Evolutionary conservation across 768 basidiomycete genomes (phyloP), one percentile per base, ranked within the genome.

Genomic region (Termitomyces sp.): DNA sequence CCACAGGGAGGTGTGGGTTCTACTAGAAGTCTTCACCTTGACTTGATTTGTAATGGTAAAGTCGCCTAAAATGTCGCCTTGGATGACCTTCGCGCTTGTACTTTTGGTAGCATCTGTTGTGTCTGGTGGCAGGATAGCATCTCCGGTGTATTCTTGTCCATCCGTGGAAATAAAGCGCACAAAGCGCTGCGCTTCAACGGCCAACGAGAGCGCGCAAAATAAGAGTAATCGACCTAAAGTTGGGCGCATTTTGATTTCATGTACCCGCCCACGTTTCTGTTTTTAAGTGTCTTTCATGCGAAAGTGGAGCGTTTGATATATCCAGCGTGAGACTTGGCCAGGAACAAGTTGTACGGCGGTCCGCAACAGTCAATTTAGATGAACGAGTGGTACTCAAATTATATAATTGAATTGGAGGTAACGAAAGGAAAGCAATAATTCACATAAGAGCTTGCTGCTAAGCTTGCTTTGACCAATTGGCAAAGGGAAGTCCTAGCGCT

Each of bases 131-230:
- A 69, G 60, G 51, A 70, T 70, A 22, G 66, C 69, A 49, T 70
- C 69, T 3, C 69, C 69, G 15, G 64, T 66, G 51, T 70, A 70
- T 58, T 68, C 68, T n/a, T 61, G 56, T 34, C 66, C 68, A 51
- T 70, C 69, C 1, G 63, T 68, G 8, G 69, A 67, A 33, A 67
- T 61, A 57, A 70, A 70, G 41, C 69, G 69, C 41, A 70, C 69
- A 57, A 70, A 62, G 20, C 69, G 68, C 51, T 67, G 56, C 15
- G 65, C 66, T 52, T 66, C 54, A n/a, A 54, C 65, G 24, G 54
- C 61, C 47, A 66, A 50, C 31, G 39, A 58, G 16, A 63, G 50
- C 24, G 58, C 46, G 27, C 37, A 65, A 13, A 60, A 24, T 20
- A 64, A 42, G 5, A 58, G 24, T 27, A 57, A 54, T n/a, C 31